Base-by-base conservation (phyloP, 768 basidiomycete genomes). In the Lactarius vividus region DNA sequence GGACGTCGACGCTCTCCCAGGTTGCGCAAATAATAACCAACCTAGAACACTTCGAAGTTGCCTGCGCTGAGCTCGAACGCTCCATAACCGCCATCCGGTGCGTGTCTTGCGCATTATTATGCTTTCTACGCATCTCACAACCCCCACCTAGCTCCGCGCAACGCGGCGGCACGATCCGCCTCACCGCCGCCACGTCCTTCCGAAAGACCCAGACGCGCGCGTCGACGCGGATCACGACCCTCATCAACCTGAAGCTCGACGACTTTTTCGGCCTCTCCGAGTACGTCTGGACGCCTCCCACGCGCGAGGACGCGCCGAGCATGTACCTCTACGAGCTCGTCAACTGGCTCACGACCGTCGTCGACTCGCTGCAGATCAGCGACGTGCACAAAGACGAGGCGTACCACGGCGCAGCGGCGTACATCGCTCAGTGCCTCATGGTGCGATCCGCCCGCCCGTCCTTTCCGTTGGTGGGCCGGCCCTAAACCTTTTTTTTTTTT, bases 181-280 rank as follows among this genome's bases (percentile, higher is more conserved):
- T 95, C 15, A 81, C 79, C 44, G 85, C 85, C 29, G 80, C 79
- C 20, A 75, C 77, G 2, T 84, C 91, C 1, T 96, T 98, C 73
- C 81, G 85, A 58, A 74, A 80, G 20, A 88, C 92, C 2, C 82
- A 94, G 44, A 79, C 82, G 11, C 83, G 83, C 49, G 90, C 95
- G 10, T 82, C 88, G 56, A 79, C 81, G 37, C 89, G 94, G 5
- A 91, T 98, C 70, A 87, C 89, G 20, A 81, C 82, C 13, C 83
- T 96, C 53, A 96, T 98, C 72, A 85, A 87, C 9, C 90, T 91
- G 26, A 98, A 99, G 74, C 86, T 98, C 8, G 92, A 96, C 72
- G 92, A 94, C 71, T 96, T 96, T 79, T 96, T 97, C 74, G 97
- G 94, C 66, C 81, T 96, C 52, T 90, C 96, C 4, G 93, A 96